Evolutionary conservation across 352 stramenopile species (phyloP).

Genomic region (Phytophthora boehmeriae): DNA sequence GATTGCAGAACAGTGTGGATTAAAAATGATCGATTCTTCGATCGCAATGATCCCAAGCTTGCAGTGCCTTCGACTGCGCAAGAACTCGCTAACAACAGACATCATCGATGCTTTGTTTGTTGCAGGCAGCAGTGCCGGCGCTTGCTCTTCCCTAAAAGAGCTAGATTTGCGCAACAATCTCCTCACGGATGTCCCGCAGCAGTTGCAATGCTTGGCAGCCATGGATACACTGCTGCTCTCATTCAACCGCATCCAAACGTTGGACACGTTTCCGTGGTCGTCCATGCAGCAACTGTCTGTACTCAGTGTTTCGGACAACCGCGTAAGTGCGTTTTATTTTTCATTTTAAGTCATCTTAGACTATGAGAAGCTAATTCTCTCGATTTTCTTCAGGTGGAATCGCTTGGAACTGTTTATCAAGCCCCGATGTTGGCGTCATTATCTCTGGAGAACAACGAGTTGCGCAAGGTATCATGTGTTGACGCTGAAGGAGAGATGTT

Average conservation of each 20-base stretch:
- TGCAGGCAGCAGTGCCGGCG: constrained; percentile 21
- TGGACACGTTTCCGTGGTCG: constrained; percentile 67
- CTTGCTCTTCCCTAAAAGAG: constrained; percentile 64
- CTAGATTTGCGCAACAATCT: constrained; percentile 78
- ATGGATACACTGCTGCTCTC: constrained; percentile 76
- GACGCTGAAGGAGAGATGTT: neutral
- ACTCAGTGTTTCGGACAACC: constrained; percentile 70
- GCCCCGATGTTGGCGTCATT: constrained; percentile 67
- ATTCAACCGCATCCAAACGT: constrained; percentile 61
- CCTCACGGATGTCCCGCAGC: constrained; percentile 52
- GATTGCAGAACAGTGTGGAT: constrained; percentile 64
- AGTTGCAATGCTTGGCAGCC: constrained; percentile 44
- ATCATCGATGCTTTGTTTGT: constrained; percentile 53
- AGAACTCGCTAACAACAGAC: constrained; percentile 72
- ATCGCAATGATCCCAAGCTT: constrained; percentile 61
- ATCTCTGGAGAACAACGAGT: constrained; percentile 85
- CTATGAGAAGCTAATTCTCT: too few species aligned
- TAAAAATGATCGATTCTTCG: constrained; percentile 56
- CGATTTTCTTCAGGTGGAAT: constrained; percentile 50
- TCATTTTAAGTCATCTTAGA: too few species aligned
- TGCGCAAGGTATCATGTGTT: constrained; percentile 52
- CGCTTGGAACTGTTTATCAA: constrained; percentile 65
- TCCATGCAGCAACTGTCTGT: constrained; percentile 68
- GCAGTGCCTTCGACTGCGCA: constrained; percentile 66
- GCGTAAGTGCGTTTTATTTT: constrained; percentile 37